Base-by-base conservation (phyloP, 257 asterid species). In the Capsicum rhomboideum region DNA sequence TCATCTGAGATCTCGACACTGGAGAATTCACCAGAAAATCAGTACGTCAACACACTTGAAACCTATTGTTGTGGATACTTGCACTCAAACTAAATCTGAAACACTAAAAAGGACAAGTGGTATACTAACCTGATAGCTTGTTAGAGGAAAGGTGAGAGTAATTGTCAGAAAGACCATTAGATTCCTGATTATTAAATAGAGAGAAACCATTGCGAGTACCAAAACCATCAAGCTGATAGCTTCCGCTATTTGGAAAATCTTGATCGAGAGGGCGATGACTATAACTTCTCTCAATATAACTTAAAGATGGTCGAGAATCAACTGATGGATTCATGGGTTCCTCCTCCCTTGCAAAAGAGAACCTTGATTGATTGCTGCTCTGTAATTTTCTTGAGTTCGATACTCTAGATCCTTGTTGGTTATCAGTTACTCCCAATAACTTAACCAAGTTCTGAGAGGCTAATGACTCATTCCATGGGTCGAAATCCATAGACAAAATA, bases 331-430 rank as follows among this genome's bases (percentile, higher is more conserved):
- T 75, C 78, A 74, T 80, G 67, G 86, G 82, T 29, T 92, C 95
- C 85, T 87, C 97, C 85, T 93, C 99, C 90, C 99, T 90, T 37
- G 99, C 99, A 90, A 95, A 97, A 72, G 98, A 92, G 88, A 97
- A 97, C 90, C 98, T 92, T 34, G 99, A 97, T 78, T 95, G 98
- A 85, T 82, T 91, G 89, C 90, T 90, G 59, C 84, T 92, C 84
- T 90, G 95, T 84, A 72, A 81, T 91, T 92, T 95, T 90, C 91
- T 89, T 0, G 97, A 89, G 83, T 90, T 90, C 21, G 95, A 88
- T 54, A 77, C 92, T 68, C 92, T 91, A 85, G 93, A 85, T 79
- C 89, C 91, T 82, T 89, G 92, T 68, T 53, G 89, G 83, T 82
- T 86, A 86, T 91, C 92, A 82, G 89, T 84, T 78, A 92, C 97